Conservation (phyloP, 2,329 filamentous ascomycete species). For the Cladosporium sp. region DNA sequence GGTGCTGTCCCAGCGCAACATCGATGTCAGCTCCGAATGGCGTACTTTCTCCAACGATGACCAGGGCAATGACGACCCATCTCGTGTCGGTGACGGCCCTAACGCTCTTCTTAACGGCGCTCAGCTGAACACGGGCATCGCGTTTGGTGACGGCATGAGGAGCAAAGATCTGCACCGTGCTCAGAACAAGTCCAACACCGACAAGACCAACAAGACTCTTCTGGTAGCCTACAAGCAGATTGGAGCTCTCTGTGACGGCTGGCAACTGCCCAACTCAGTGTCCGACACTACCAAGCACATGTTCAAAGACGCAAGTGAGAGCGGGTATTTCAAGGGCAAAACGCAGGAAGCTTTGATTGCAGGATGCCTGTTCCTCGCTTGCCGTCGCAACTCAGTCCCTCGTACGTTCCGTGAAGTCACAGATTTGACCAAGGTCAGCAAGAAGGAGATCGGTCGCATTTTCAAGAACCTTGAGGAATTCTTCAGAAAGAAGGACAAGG, state of each 20-base stretch:
- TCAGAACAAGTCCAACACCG: slow-evolving; percentile 74
- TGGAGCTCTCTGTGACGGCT: slow-evolving; percentile 77
- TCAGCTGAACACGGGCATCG: slow-evolving; percentile 84
- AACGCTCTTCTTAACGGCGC: slow-evolving; percentile 88
- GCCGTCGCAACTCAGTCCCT: slow-evolving; percentile 79
- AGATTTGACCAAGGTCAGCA: slow-evolving; percentile 85
- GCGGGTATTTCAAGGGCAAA: slow-evolving; percentile 92
- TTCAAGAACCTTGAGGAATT: slow-evolving; percentile 93
- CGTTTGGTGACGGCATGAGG: slow-evolving; percentile 69
- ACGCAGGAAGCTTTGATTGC: slow-evolving; percentile 90
- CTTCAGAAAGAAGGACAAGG: slow-evolving; percentile 63
- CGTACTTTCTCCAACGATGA: slow-evolving; percentile 98
- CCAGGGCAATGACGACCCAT: slow-evolving; percentile 92
- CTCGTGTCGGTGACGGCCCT: slow-evolving; percentile 91
- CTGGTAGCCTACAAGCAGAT: slow-evolving; percentile 86
- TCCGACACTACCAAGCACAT: slow-evolving; percentile 90
- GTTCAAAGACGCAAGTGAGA: slow-evolving; percentile 91
- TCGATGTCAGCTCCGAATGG: slow-evolving; percentile 97
- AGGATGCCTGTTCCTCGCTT: slow-evolving; percentile 96
- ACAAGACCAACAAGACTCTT: slow-evolving; percentile 79
- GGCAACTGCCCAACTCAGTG: slow-evolving; percentile 74
- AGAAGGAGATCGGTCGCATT: slow-evolving; percentile 94
- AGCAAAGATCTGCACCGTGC: slow-evolving; percentile 74
- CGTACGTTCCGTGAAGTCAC: slow-evolving; percentile 95
- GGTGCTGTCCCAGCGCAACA: slow-evolving; percentile 83